These are phyloP conservation scores for Penicillium macrosclerotiorum DNA, from an alignment of 495 filamentous ascomycete species.

Conservation along the genomic window DNA sequence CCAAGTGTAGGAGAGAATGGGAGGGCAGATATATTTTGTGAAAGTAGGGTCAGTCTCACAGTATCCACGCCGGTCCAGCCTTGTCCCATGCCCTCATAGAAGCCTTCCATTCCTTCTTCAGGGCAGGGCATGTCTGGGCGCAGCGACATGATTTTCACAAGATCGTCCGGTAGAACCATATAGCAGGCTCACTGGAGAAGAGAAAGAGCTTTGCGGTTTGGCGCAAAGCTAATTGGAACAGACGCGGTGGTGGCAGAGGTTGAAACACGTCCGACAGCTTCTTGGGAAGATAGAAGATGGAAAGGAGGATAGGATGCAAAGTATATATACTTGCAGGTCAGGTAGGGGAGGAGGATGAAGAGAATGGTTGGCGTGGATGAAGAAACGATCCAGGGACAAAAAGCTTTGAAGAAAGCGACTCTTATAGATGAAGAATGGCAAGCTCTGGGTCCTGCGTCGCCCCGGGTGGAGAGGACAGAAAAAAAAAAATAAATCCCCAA, in stretches of 20 bases:
- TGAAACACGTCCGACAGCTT: conserved; percentile 24
- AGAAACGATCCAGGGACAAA: conserved; percentile 2
- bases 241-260: conserved; percentile 21
- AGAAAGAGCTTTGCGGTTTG: neutral
- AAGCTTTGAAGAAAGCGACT: neutral
- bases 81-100: conserved; percentile 27
- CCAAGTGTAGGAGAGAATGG: too few species aligned
- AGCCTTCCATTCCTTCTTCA: conserved; percentile 29
- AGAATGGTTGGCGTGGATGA: neutral
- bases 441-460: neutral
- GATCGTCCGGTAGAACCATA: conserved; percentile 7
- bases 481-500: conserved; percentile 21
- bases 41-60: conserved; percentile 29
- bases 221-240: conserved; percentile 17
- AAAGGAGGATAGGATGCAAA: conserved; percentile 5
- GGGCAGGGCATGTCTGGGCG: conserved; percentile 18
- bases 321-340: conserved; percentile 1
- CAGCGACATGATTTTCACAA: conserved; percentile 25
- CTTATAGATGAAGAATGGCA: conserved; percentile 15
- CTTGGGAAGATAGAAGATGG: too few species aligned
- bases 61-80: conserved; percentile 34
- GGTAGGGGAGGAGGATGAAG: neutral
- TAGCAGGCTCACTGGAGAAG: neutral
- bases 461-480: conserved; percentile 9
- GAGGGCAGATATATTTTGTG: too few species aligned